Base-by-base conservation (phyloP, 2,329 filamentous ascomycete genomes). In the Fusarium sp. region DNA sequence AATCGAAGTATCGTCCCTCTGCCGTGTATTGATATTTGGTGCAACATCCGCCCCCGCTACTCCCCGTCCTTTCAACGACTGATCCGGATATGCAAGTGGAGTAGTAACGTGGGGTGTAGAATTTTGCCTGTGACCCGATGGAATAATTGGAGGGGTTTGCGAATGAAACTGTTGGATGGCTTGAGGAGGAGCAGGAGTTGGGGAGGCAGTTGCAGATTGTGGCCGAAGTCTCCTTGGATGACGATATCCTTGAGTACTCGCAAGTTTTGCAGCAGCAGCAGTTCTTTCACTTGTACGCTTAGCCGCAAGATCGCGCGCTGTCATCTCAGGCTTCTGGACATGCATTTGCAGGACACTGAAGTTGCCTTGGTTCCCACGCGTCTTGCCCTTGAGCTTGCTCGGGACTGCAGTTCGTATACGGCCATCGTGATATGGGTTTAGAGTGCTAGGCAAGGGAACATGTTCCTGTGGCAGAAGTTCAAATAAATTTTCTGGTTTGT, bases 341-440 rank as follows among this genome's bases (percentile, higher is more conserved):
- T 85, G 83, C 80, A 90, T 88, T 58, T 89, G 86, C 83, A 90
- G 88, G 40, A 90, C 86, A 45, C 83, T 81, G 74, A 90, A 90
- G 69, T 88, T 89, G 30, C 88, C 88, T 62, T 85, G 86, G 71
- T 83, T 84, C 28, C 81, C 80, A 66, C 85, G 83, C 20, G 85
- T 84, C 68, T 85, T 86, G 62, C 86, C 86, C 73, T 89, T 88
- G 55, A 90, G 79, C 75, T 89, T 89, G 76, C 84, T 88, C 6
- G 88, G 88, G 3, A 90, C 83, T 2, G 87, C 85, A 64, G 89
- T 88, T 58, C 85, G 77, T 49, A 79, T 73, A 33, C 77, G 76
- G 34, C 77, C 77, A 65, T 80, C 77, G 28, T 71, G 59, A 59
- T 65, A 60, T 55, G 62, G 61, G 54, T 71, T 72, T 26, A 76